Evolutionary conservation across 768 basidiomycete species (phyloP).

Genomic region (Boletus tylopilopsis): DNA sequence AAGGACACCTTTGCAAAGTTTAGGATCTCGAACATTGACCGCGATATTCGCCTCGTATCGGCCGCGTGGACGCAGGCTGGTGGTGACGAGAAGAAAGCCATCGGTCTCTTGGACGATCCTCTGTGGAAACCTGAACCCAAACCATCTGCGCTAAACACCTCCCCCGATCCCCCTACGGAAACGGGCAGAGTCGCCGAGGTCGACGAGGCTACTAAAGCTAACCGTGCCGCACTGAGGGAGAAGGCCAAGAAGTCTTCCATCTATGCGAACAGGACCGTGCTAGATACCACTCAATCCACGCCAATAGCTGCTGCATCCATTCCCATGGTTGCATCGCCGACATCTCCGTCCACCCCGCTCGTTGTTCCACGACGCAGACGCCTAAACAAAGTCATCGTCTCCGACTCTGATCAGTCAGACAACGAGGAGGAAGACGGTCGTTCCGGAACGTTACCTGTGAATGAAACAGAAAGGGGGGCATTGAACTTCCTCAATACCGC

Average conservation of each 20-base stretch:
- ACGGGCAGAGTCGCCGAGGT: constrained; percentile 67
- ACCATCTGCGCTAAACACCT: constrained; percentile 4
- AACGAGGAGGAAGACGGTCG: constrained; percentile 41
- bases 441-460: constrained; percentile 32
- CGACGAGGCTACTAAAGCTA: constrained; percentile 69
- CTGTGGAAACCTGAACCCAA: constrained; percentile 43
- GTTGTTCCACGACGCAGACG: constrained; percentile 47
- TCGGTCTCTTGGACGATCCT: constrained; percentile 53
- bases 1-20: constrained; percentile 49
- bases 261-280: constrained; percentile 60
- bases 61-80: constrained; percentile 66
- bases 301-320: constrained; percentile 31
- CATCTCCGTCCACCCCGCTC: constrained; percentile 41
- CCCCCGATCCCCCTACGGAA: constrained; percentile 27
- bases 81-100: constrained; percentile 61
- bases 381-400: constrained; percentile 57
- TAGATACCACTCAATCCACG: constrained; percentile 46
- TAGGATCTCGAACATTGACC: constrained; percentile 56
- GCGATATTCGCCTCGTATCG: constrained; percentile 36
- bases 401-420: constrained; percentile 54
- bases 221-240: constrained; percentile 61
- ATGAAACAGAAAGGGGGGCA: constrained; percentile 46
- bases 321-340: constrained; percentile 33
- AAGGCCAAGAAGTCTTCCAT: constrained; percentile 83
- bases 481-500: constrained; percentile 69